A percentile compares a stretch with the other conserved stretches of the same genome.
These are phyloP conservation scores for Neocatenulostroma microsporum DNA, from an alignment of 2,329 filamentous ascomycete genomes.

Conservation along the genomic window DNA sequence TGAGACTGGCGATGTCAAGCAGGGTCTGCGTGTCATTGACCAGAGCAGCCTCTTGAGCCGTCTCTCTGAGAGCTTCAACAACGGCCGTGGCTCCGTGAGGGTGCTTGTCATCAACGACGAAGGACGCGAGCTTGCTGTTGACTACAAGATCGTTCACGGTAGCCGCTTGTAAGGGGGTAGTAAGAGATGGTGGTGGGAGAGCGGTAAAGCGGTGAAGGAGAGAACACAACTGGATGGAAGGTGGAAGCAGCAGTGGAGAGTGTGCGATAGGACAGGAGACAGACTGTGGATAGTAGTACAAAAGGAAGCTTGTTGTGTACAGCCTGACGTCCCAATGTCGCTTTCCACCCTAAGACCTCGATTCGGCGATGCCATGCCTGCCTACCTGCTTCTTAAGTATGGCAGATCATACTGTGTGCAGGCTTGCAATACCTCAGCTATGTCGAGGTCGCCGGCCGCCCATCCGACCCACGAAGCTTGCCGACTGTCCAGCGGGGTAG, in stretches of 20 bases:
- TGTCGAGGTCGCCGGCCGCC: too few species aligned
- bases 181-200: neutral
- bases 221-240: neutral
- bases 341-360: too few species aligned
- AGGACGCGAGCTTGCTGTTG: constrained; percentile 89
- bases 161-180: constrained; percentile 54
- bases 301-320: too few species aligned
- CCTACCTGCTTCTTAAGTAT: too few species aligned
- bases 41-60: constrained; percentile 83
- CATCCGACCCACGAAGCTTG: too few species aligned
- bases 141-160: constrained; percentile 96
- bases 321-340: too few species aligned
- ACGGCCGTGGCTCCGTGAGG: constrained; percentile 86
- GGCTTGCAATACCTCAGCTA: too few species aligned
- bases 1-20: constrained; percentile 98
- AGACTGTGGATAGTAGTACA: constrained; percentile 7
- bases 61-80: constrained; percentile 75
- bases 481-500: too few species aligned
- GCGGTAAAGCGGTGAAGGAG: neutral
- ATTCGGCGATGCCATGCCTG: too few species aligned
- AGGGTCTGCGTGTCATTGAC: constrained; percentile 84
- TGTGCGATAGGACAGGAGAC: constrained; percentile 4
- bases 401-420: too few species aligned
- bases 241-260: neutral
- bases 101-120: constrained; percentile 93